A percentile compares a stretch with the other conserved stretches of the same genome.
These are phyloP conservation scores for Chlorella vulgaris DNA, from an alignment of 139 green algal genomes.

Conservation along the genomic window DNA sequence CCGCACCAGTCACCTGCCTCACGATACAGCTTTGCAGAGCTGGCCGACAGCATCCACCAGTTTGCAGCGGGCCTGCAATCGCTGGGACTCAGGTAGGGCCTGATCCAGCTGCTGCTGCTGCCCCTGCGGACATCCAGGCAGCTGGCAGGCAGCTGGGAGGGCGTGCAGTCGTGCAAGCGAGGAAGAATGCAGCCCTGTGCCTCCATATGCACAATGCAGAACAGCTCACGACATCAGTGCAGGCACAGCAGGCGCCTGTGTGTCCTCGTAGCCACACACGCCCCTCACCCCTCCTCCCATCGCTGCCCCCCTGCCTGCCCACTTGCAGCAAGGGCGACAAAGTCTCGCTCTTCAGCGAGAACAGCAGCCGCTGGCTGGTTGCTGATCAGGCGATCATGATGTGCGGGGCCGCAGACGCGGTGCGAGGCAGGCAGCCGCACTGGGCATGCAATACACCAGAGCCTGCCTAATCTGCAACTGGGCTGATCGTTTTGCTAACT, in stretches of 20 bases:
- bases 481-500: not conserved
- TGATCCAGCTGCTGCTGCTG: no score
- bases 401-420: slow-evolving; percentile 68
- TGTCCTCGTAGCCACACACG: not conserved
- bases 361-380: slow-evolving; percentile 82
- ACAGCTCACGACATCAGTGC: no score
- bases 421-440: slow-evolving; percentile 21
- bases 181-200: no score
- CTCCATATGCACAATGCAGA: no score
- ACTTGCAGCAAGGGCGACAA: slow-evolving; percentile 28
- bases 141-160: not conserved
- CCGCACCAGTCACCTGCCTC: slow-evolving; percentile 51
- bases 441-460: not conserved
- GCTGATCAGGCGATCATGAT: slow-evolving; percentile 84
- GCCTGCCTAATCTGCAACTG: not conserved
- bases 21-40: slow-evolving; percentile 27
- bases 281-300: not conserved
- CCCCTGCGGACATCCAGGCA: not conserved
- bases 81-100: slow-evolving; percentile 50
- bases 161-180: not conserved
- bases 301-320: not conserved
- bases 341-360: slow-evolving; percentile 88
- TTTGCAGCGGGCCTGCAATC: slow-evolving; percentile 60
- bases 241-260: no score
- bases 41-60: slow-evolving; percentile 44